Evolutionary conservation across 352 stramenopile genomes (phyloP), one percentile per base, ranked within the genome.

Genomic region (Pythium utonaiense): DNA sequence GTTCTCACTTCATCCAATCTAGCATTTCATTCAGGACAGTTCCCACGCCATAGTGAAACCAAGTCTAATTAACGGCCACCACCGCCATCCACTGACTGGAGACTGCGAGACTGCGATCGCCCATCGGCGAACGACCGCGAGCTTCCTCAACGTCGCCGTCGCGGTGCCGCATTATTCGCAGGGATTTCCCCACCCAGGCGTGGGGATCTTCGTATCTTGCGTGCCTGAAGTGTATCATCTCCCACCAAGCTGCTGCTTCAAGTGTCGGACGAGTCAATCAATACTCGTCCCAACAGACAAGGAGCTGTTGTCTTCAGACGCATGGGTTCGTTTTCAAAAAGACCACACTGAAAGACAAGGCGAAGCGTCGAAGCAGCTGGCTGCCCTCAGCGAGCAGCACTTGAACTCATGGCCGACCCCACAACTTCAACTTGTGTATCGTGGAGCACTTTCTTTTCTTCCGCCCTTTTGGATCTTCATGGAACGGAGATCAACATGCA

Each of bases 1-100:
- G n/a, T 47, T 47, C 40, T 47, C 40, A 47, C 40, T 47, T 47
- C 40, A 2, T 12, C 40, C 16, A 47, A 25, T 47, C 40, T 47
- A 16, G n/a, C 4, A 4, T 47, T 47, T 21, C 12, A 27, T 47
- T 21, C 16, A 47, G 40, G 27, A 9, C 19, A 19, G 40, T 47
- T 47, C 40, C 45, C 3, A 33, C 5, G 4, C 9, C 48, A 42
- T 54, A 54, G 6, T 27, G 16, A 54, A 5, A 41, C 16, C 13
- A 52, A 33, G 47, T 36, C 25, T 56, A 57, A 17, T 60, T 51
- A 66, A 66, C 59, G 21, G 50, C 45, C 22, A 17, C 38, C 19
- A 19, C 40, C 40, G 22, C 22, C 40, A 6, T 21, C 22, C n/a
- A 47, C n/a, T 47, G 40, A 47, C 40, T 47, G 19, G 1, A 47